Base-by-base conservation (phyloP, 2,329 filamentous ascomycete species). In the Aspergillus calidoustus region DNA sequence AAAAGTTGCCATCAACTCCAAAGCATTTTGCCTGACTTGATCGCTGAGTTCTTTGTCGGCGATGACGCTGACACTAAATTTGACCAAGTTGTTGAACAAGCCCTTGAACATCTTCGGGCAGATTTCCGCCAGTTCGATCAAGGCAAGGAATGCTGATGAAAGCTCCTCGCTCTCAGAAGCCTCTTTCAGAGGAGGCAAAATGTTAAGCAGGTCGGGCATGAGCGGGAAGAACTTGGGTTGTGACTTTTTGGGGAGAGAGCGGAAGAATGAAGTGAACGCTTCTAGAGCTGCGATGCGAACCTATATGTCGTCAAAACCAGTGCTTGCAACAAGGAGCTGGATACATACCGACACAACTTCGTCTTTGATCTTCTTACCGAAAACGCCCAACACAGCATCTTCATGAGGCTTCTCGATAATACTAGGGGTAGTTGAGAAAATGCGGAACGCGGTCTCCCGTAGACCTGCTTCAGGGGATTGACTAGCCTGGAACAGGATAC, bases 1-100 rank as follows among this genome's bases (percentile, higher is more conserved):
- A 76, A 99, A 99, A 0, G 95, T 99, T 28, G 93, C 93, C 92
- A 99, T 97, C 59, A 99, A 86, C 77, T 99, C 95, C 47, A 99
- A 84, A 0, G 94, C 93, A 74, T 98, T 98, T 77, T 99, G 95
- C 63, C 95, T 89, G 64, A 92, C 91, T 68, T 93, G 86, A 72
- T 97, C 93, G 64, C 89, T 90, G 23, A 99, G 85, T 64, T 98
- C 93, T 81, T 98, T 98, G 76, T 99, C 94, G 71, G 96, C 91
- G 69, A 99, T 91, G 61, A 98, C 93, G 7, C 91, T 92, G 63
- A 98, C 89, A 76, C 90, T 94, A 79, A 99, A 97, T 69, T 91
- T 89, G 55, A 98, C 94, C 4, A 99, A 84, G 72, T 92, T 93
- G 73, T 91, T 90, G 81, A 99, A 99, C n/a, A 96, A 84, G 22